phyloP scores from a whole-genome alignment of 345 rosid genomes.

The Dipteronia sinensis region DNA sequence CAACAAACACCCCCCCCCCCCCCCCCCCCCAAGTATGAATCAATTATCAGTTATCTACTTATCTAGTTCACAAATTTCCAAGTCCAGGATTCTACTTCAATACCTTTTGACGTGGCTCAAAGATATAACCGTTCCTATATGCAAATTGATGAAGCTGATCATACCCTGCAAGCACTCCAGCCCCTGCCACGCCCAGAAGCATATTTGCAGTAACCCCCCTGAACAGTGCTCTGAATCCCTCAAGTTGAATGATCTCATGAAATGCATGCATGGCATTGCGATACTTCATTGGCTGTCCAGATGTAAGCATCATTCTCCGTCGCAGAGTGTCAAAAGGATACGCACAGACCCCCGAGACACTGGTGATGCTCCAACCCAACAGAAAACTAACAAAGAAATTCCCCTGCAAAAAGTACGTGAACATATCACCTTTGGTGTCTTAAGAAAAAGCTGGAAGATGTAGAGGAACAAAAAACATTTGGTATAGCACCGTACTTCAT shows the following conservation, averaged over 20 bases:
- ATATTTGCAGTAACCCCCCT: constrained; percentile 90
- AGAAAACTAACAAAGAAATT: constrained; percentile 87
- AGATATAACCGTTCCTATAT: constrained; percentile 37
- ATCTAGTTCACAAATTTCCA: constrained; percentile 5
- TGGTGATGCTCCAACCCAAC: constrained; percentile 91
- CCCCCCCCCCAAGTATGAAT: neutral
- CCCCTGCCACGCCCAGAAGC: constrained; percentile 96
- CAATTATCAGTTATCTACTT: neutral
- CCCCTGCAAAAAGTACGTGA: constrained; percentile 51
- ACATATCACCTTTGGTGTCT: neutral
- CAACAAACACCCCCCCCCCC: too few species aligned
- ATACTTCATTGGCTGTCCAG: constrained; percentile 78
- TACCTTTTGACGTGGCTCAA: constrained; percentile 36
- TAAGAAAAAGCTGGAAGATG: neutral
- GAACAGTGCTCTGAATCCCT: constrained; percentile 70
- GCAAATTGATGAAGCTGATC: constrained; percentile 83
- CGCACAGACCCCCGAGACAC: constrained; percentile 81
- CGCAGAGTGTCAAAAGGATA: constrained; percentile 90
- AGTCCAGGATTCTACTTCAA: constrained; percentile 31
- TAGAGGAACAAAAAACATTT: neutral
- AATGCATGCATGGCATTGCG: constrained; percentile 58
- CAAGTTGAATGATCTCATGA: constrained; percentile 60
- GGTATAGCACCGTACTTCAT: neutral
- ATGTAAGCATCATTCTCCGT: constrained; percentile 96
- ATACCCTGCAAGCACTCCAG: constrained; percentile 90